Evolutionary conservation across 345 rosid genomes (phyloP), one percentile per base, ranked within the genome.

Genomic region (Streptanthus diversifolius): DNA sequence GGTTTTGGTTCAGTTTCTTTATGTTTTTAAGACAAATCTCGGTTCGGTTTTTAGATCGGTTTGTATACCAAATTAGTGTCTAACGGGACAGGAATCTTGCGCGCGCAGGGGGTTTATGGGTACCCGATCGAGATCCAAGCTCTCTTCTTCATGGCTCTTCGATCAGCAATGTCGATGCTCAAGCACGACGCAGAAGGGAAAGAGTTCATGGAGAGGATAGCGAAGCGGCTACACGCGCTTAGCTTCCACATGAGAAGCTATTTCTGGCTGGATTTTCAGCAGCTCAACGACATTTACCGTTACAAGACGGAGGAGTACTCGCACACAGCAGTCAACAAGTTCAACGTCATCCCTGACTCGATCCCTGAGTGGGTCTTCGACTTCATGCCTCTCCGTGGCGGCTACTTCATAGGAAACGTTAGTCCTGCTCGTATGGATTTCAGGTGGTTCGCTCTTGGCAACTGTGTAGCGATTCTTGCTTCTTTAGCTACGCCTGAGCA

Each of bases 301-400:
- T 87, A 87, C 73, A 87, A 85, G 75, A 87, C 90, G 10, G 87
- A 84, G 83, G 88, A 87, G 68, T 82, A 87, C 45, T 85, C 87
- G 3, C 91, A 85, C 62, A 84, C 87, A 2, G 91, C 87, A 1
- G 87, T 84, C 12, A 84, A 86, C 79, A 86, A 84, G 83, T 84
- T 86, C 80, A 86, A 86, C 43, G 85, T 85, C 39, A 87, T 85
- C 70, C 92, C 88, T 1, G 92, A 83, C 61, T 85, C 89, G 9
- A 83, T 87, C 43, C 87, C 89, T 11, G 70, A 87, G 7, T 87
- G 89, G 89, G 87, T 87, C 17, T 87, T 87, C 33, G 89, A 87
- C 70, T 87, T 85, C 82, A 80, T 85, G 89, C 87, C 88, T 13
- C 73, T 61, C 13, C 85, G 80, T 0, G 87, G 93, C 1, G 93